Conservation (phyloP, 2,329 filamentous ascomycete species). For the Ophiostoma sp. region DNA sequence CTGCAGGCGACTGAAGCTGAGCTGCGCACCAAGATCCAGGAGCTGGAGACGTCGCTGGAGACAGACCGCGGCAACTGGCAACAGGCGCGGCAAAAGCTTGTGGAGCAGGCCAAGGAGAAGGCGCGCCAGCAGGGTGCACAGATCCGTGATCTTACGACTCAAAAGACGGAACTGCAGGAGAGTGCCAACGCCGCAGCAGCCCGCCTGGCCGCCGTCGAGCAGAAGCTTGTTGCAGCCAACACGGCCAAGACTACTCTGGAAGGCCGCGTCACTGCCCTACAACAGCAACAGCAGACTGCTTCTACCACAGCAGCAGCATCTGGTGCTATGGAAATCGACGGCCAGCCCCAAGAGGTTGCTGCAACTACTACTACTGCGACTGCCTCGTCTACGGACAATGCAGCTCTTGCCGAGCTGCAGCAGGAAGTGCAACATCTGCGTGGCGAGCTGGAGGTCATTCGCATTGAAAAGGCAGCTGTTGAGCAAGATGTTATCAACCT, state of each 20-base stretch:
- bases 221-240: constrained; percentile 52
- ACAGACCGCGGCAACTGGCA: constrained; percentile 52
- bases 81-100: constrained; percentile 48
- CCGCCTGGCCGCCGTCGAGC: constrained; percentile 38
- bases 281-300: constrained; percentile 31
- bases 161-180: constrained; percentile 49
- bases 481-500: constrained; percentile 56
- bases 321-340: constrained; percentile 20
- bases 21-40: constrained; percentile 50
- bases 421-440: constrained; percentile 45
- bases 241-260: constrained; percentile 34
- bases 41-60: constrained; percentile 49
- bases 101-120: constrained; percentile 60
- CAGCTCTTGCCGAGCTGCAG: constrained; percentile 37
- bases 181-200: constrained; percentile 44
- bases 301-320: constrained; percentile 20
- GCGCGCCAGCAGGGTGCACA: constrained; percentile 49
- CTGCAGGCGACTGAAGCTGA: constrained; percentile 47
- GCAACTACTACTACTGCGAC: background rate
- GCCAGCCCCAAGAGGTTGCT: constrained; percentile 11
- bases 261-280: constrained; percentile 10
- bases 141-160: constrained; percentile 50
- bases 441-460: constrained; percentile 61
- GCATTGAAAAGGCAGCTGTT: constrained; percentile 62
- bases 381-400: constrained; percentile 34